These are phyloP conservation scores for Tetradesmus lagerheimii DNA, from an alignment of 139 green algal genomes.

Conservation along the genomic window DNA sequence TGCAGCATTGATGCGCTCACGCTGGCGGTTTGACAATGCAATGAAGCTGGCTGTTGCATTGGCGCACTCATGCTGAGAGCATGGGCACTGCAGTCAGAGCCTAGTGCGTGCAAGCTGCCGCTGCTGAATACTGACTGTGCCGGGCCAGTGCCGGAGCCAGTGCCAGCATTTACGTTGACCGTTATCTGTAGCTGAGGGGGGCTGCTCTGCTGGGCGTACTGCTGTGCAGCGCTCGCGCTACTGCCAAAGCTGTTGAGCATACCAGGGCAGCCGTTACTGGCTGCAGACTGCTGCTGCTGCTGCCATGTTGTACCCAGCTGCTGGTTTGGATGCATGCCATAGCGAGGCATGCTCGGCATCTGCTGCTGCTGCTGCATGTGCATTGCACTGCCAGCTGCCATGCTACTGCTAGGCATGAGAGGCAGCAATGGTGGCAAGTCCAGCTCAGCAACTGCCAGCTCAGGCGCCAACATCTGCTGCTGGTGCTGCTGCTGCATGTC, in stretches of 20 bases:
- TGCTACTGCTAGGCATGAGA: neutral
- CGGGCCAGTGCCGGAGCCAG: neutral
- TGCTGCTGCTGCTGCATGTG: conserved; percentile 13
- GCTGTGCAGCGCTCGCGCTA: neutral
- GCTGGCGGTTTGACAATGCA: too few species aligned
- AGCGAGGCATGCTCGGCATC: neutral
- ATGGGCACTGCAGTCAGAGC: too few species aligned
- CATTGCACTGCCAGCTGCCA: neutral
- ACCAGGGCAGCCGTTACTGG: neutral
- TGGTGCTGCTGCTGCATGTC: neutral
- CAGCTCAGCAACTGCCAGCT: neutral
- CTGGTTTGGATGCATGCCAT: neutral
- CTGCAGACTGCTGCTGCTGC: neutral
- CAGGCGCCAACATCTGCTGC: neutral
- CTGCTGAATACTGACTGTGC: neutral
- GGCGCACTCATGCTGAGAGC: too few species aligned
- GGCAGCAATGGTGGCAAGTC: neutral
- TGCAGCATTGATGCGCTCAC: too few species aligned
- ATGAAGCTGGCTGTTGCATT: too few species aligned
- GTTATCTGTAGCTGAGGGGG: neutral
- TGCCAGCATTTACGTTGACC: neutral
- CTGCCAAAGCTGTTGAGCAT: neutral
- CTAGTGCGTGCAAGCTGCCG: neutral
- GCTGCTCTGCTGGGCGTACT: neutral
- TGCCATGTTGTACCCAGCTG: neutral